Evolutionary conservation across 139 green algal species (phyloP), one percentile per base, ranked within the genome.

Genomic region (Coccomyxa sp.): DNA sequence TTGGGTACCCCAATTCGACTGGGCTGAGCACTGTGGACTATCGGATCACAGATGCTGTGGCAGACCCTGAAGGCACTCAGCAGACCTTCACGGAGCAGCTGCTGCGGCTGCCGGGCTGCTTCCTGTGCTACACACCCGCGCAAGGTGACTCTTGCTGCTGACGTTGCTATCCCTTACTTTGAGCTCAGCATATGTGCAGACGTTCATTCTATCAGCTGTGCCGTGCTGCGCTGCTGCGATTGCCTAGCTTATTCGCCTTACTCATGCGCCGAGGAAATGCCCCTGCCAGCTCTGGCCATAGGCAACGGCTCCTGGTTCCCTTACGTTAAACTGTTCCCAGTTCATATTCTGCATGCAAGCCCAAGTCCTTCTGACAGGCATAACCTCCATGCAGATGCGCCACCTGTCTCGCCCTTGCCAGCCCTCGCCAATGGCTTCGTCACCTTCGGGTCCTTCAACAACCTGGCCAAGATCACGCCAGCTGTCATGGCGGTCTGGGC

Each of bases 371-470:
- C 35, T n/a, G 35, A 16, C 70, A 55, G n/a, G n/a, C n/a, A n/a
- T n/a, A n/a, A n/a, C n/a, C n/a, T n/a, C n/a, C n/a, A n/a, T n/a
- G 69, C 35, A 39, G 91, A 97, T 72, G 90, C 91, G 10, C 94
- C 93, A 0, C 54, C 84, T 0, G 96, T 98, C 36, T 82, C 89
- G 16, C 90, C 91, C 0, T 77, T 89, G 37, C 93, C 96, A 16
- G 90, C 90, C 8, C 31, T 87, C 10, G 64, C 27, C 24, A 10
- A 31, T 34, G 94, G 95, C 50, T 98, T 94, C 75, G 77, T 99
- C 50, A 99, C 96, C 0, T 99, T 99, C 85, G 96, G 96, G 55
- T 95, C 86, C 73, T 99, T 99, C 91, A 99, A 99, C 86, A 93
- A 93, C 77, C 89, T 99, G 55, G 96, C 96, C 44, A 99, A 99